A percentile compares a stretch with the other conserved stretches of the same genome.
These are phyloP conservation scores for Monilinia fructicola DNA, from an alignment of 2,329 filamentous ascomycete genomes.

Conservation along the genomic window DNA sequence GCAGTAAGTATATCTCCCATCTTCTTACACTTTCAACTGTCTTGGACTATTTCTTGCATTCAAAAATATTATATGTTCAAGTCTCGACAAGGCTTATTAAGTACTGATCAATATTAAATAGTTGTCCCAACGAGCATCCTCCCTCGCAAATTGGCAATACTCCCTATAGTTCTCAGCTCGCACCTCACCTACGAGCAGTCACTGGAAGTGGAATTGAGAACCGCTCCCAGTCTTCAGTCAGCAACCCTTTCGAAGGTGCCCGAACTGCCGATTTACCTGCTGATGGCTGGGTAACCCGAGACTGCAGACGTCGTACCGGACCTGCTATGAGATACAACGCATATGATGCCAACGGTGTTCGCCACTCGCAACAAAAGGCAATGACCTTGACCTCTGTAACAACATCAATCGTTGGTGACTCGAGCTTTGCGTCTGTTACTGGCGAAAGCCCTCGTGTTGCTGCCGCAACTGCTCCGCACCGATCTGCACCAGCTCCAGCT, in stretches of 20 bases:
- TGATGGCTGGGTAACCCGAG: slow-evolving; percentile 22
- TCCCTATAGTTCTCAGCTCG: background rate
- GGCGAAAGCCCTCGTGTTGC: background rate
- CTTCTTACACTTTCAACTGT: background rate
- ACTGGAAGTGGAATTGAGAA: background rate
- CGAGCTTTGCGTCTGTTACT: background rate
- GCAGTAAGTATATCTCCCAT: background rate
- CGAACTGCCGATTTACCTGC: slow-evolving; percentile 15
- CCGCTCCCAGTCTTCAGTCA: slow-evolving; percentile 27
- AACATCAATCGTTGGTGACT: background rate
- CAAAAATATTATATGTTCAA: background rate
- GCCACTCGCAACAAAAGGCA: slow-evolving; percentile 8
- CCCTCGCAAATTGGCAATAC: background rate
- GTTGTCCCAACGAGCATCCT: background rate
- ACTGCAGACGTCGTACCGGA: slow-evolving; percentile 23
- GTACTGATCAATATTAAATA: background rate
- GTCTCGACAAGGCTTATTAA: background rate
- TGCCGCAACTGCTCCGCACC: background rate
- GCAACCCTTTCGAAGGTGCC: slow-evolving; percentile 30
- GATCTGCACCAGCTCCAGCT: background rate
- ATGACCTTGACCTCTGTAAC: slow-evolving; percentile 6
- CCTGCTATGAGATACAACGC: slow-evolving; percentile 23
- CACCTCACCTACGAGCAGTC: slow-evolving; percentile 17
- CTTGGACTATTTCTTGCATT: background rate
- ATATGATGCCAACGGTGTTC: slow-evolving; percentile 27